Evolutionary conservation across 2,329 filamentous ascomycete species (phyloP).

Genomic region (Aspergillus novofumigatus): DNA sequence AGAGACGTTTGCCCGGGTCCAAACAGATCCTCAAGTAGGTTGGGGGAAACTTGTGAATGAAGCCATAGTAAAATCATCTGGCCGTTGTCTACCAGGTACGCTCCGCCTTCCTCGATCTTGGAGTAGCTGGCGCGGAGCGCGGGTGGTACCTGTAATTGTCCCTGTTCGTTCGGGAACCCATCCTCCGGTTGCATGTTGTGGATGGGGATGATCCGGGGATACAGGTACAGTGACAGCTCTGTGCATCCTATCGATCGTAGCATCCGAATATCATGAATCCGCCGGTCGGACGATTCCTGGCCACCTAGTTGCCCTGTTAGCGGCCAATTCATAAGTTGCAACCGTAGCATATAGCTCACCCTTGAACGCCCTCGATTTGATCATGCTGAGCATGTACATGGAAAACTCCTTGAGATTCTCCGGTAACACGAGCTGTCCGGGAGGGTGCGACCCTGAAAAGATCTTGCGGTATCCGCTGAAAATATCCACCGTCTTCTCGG

Average conservation of each 20-base stretch:
- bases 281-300: constrained; percentile 81
- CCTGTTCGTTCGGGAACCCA: constrained; percentile 88
- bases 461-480: constrained; percentile 90
- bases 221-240: constrained; percentile 87
- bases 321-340: constrained; percentile 2
- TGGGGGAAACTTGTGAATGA: constrained; percentile 86
- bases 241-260: constrained; percentile 80
- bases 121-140: constrained; percentile 78
- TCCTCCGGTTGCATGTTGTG: constrained; percentile 86
- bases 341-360: constrained; percentile 32
- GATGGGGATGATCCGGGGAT: constrained; percentile 86
- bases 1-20: constrained; percentile 69
- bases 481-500: constrained; percentile 89
- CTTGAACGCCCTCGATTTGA: constrained; percentile 92
- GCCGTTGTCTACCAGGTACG: constrained; percentile 92
- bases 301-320: constrained; percentile 52
- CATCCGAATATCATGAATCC: constrained; percentile 87
- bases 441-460: constrained; percentile 79
- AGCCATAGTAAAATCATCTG: constrained; percentile 90
- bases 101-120: constrained; percentile 85
- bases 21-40: constrained; percentile 85
- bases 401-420: constrained; percentile 94
- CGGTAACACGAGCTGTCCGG: constrained; percentile 88
- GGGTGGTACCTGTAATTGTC: constrained; percentile 79
- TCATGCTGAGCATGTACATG: constrained; percentile 88